phyloP scores from a whole-genome alignment of 2,329 filamentous ascomycete species.

The Talaromyces marneffei region DNA sequence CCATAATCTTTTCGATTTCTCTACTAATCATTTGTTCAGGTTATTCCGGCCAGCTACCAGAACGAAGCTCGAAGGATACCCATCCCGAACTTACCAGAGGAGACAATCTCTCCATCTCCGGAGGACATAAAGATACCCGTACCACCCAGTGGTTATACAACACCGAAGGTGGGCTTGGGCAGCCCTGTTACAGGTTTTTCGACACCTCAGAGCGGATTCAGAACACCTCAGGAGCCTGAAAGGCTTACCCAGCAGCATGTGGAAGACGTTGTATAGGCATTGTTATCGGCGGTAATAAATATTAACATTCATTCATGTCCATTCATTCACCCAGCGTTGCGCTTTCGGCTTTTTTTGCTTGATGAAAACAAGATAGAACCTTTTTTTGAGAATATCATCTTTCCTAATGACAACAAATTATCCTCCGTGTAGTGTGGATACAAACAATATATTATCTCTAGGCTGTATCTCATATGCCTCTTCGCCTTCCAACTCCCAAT shows the following conservation, averaged over 20 bases:
- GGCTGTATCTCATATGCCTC: conserved; percentile 77
- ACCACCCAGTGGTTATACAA: conserved; percentile 50
- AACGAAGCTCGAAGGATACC: conserved; percentile 89
- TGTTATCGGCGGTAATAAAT: not conserved
- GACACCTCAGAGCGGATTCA: conserved; percentile 39
- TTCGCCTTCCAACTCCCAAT: conserved; percentile 97
- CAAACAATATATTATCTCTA: conserved; percentile 86
- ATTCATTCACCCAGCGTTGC: not conserved
- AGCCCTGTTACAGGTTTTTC: conserved; percentile 35
- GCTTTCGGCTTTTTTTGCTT: conserved; percentile 4
- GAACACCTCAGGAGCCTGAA: conserved; percentile 40
- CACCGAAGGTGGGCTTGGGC: conserved; percentile 39
- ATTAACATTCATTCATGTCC: not conserved
- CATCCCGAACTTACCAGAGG: conserved; percentile 62
- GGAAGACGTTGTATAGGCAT: conserved; percentile 35
- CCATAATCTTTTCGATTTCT: conserved; percentile 1
- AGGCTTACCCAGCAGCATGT: conserved; percentile 41
- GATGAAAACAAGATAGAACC: conserved; percentile 3
- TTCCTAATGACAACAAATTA: conserved; percentile 39
- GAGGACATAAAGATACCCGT: conserved; percentile 77
- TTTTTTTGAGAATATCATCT: conserved; percentile 5
- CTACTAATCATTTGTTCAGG: conserved; percentile 43
- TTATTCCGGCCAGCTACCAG: conserved; percentile 94
- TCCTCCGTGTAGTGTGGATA: conserved; percentile 92
- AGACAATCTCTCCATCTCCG: conserved; percentile 69